Evolutionary conservation across 2,329 filamentous ascomycete species (phyloP).

Genomic region (Verticillium albo-atrum): DNA sequence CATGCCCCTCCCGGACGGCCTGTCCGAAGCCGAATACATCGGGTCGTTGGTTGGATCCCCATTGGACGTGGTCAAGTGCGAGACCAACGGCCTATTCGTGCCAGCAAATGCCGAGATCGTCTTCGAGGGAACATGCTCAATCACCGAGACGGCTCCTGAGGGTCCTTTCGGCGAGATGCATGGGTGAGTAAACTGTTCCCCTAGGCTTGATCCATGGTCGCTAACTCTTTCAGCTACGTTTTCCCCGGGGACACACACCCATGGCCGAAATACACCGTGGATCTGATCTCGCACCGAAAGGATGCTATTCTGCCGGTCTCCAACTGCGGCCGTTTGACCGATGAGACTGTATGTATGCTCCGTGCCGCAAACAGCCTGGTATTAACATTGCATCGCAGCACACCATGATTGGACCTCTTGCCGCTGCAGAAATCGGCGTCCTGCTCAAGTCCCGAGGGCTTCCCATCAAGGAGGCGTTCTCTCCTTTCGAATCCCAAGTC

Average conservation of each 20-base stretch:
- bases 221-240: slow-evolving; percentile 22
- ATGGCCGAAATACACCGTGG: slow-evolving; percentile 36
- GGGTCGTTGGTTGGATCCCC: slow-evolving; percentile 39
- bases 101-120: slow-evolving; percentile 48
- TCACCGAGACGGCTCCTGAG: slow-evolving; percentile 35
- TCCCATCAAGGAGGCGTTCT: slow-evolving; percentile 37
- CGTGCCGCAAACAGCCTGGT: background rate
- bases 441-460: slow-evolving; percentile 29
- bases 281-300: slow-evolving; percentile 42
- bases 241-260: background rate
- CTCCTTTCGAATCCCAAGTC: slow-evolving; percentile 40
- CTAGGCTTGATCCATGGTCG: background rate
- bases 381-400: slow-evolving; percentile 1
- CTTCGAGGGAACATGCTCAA: slow-evolving; percentile 42
- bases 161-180: slow-evolving; percentile 45
- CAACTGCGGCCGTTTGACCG: slow-evolving; percentile 36
- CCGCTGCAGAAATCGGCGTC: slow-evolving; percentile 34
- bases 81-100: slow-evolving; percentile 43
- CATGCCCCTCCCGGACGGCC: slow-evolving; percentile 44
- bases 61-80: slow-evolving; percentile 45
- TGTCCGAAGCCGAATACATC: slow-evolving; percentile 43
- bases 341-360: slow-evolving; percentile 29
- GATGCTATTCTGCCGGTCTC: slow-evolving; percentile 44
- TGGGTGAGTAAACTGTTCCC: slow-evolving; percentile 22
- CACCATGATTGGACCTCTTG: background rate